A percentile compares a stretch with the other conserved stretches of the same genome.
phyloP scores from a whole-genome alignment of 306 rosid species.

The Begonia loranthoides region DNA sequence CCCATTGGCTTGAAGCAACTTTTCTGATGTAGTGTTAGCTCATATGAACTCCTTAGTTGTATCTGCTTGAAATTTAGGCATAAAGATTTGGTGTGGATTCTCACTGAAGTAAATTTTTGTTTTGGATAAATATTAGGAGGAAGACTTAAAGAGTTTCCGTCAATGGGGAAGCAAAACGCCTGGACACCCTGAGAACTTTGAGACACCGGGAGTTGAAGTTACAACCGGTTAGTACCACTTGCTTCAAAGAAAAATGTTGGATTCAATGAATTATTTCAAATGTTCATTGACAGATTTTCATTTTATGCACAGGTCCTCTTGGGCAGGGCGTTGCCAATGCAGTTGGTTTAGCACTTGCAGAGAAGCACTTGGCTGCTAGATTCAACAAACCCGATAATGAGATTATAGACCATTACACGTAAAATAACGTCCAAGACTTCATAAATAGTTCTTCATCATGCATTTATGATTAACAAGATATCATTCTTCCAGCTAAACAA shows the following conservation, averaged over 20 bases:
- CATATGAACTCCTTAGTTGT: too few species aligned
- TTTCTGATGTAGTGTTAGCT: too few species aligned
- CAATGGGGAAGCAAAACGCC: constrained; percentile 95
- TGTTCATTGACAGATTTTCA: too few species aligned
- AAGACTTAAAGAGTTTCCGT: constrained; percentile 69
- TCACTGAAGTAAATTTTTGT: constrained; percentile 2
- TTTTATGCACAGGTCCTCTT: constrained; percentile 57
- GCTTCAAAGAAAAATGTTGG: too few species aligned
- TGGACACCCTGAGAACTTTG: constrained; percentile 96
- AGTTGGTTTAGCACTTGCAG: constrained; percentile 96
- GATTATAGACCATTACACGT: constrained; percentile 95
- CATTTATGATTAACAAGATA: too few species aligned
- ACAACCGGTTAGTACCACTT: constrained; percentile 63
- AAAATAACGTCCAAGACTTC: constrained; percentile 6
- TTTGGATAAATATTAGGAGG: constrained; percentile 41
- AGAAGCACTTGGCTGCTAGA: constrained; percentile 96
- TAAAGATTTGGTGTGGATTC: neutral
- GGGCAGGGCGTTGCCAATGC: constrained; percentile 98
- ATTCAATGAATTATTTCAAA: too few species aligned
- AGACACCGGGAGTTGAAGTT: constrained; percentile 85
- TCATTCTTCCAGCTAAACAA: too few species aligned
- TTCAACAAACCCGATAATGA: constrained; percentile 85
- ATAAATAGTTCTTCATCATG: too few species aligned
- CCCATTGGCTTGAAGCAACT: too few species aligned
- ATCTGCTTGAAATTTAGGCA: neutral